These are phyloP conservation scores for Fusarium subglutinans DNA, from an alignment of 2,329 filamentous ascomycete genomes.

Conservation along the genomic window DNA sequence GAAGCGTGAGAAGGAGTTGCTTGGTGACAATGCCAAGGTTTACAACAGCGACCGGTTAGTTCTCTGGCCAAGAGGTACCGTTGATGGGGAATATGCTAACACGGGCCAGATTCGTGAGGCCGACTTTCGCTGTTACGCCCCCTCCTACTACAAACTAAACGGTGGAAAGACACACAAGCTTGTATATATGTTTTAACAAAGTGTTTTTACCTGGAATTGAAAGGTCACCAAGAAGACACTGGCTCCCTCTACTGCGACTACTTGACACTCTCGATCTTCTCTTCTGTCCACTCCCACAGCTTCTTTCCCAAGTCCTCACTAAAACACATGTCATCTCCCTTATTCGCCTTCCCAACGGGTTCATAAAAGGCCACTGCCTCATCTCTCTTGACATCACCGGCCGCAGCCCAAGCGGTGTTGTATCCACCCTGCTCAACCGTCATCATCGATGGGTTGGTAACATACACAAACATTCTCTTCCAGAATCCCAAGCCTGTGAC, in stretches of 20 bases:
- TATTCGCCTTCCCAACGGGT: conserved; percentile 41
- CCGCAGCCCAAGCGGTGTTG: conserved; percentile 47
- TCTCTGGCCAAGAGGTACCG: not conserved
- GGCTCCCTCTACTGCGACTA: not conserved
- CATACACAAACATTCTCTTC: conserved; percentile 40
- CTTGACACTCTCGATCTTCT: conserved; percentile 10
- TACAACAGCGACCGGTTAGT: conserved; percentile 89
- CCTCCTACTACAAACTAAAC: conserved; percentile 63
- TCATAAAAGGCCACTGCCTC: conserved; percentile 39
- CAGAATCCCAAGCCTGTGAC: conserved; percentile 35
- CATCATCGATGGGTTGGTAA: conserved; percentile 36
- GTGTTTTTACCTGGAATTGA: conserved; percentile 26
- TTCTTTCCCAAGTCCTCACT: conserved; percentile 45
- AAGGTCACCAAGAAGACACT: conserved; percentile 28
- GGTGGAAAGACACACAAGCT: conserved; percentile 2
- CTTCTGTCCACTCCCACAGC: conserved; percentile 53
- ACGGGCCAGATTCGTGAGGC: conserved; percentile 75
- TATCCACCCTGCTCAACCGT: conserved; percentile 44
- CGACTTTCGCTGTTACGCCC: conserved; percentile 81
- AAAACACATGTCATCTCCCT: conserved; percentile 34
- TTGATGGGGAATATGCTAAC: not conserved
- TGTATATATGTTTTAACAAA: conserved; percentile 41
- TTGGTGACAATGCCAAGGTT: conserved; percentile 84
- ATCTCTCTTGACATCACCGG: conserved; percentile 23
- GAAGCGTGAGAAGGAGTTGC: conserved; percentile 87